Base-by-base conservation (phyloP, 371 early-diverging fungal genomes). In the Gilbertella persicaria region DNA sequence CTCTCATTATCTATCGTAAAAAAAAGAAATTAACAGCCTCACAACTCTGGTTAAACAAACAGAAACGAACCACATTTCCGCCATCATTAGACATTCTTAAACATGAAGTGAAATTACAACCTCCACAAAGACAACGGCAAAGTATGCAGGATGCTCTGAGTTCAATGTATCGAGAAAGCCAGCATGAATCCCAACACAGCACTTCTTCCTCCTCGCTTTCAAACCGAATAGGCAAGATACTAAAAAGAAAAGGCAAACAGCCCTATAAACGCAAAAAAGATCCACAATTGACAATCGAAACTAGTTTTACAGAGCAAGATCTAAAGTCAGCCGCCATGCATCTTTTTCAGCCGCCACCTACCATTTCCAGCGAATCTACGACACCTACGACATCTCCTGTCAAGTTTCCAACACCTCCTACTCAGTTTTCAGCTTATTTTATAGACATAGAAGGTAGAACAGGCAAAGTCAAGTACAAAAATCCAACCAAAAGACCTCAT, bases 21-120 rank as follows among this genome's bases (percentile, higher is more conserved):
- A 9, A 21, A n/a, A 40, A 62, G n/a, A 45, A 56, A 30, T 36
- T 10, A 16, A 21, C 19, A 4, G 44, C 45, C 23, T 43, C 45
- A 1, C 44, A 36, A 10, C 21, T 41, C n/a, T 59, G 62, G 62
- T 19, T 12, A 17, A 50, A 41, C 19, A 24, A 56, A 37, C 56
- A 62, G n/a, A 55, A 62, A 10, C 36, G 62, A 39, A 46, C 45
- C 3, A 62, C 62, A 14, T 62, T 45, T 38, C 62, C 62, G 35
- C 62, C 62, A 19, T 38, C 51, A 2, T 25, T 19, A 14, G 48
- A 45, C 3, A 40, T 39, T 30, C 39, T 43, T 24, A 36, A 46
- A 21, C 28, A 41, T 40, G 58, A 53, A 16, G 17, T 16, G 25
- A 19, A 43, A 24, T 35, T 33, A 23, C 28, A 5, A 35, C 14